Base-by-base conservation (phyloP, 2,329 filamentous ascomycete species). In the Ascocoryne sarcoides region DNA sequence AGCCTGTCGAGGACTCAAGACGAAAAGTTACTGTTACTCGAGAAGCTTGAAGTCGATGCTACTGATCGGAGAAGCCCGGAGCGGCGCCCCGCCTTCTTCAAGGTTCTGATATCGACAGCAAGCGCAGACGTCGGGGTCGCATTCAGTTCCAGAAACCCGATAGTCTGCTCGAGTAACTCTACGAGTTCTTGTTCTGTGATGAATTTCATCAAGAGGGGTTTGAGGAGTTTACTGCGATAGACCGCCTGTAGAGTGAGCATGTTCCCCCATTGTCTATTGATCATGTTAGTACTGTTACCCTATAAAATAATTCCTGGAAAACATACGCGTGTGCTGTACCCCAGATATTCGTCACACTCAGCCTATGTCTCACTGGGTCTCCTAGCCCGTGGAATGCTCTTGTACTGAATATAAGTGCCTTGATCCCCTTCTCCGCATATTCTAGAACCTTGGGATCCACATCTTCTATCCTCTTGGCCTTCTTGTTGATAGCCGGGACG, bases 261-360 rank as follows among this genome's bases (percentile, higher is more conserved):
- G 59, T 96, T 96, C 43, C 92, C 90, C 68, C 93, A 98, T 86
- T 98, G 92, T 4, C 89, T 94, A 33, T 33, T 26, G 7, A 44
- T 21, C 30, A 43, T 17, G 50, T 56, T 53, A 61, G 52, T 48
- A 42, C 37, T 29, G 28, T 37, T 30, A 12, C 17, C 15, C 10
- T 16, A 41, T 41, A 41, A 28, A 39, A 15, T 15, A 30, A 31
- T 38, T 9, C 30, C 15, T 20, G 28, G 2, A 26, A 10, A 37
- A 78, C 86, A 76, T 84, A 94, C 85, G 90, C 89, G 70, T 95
- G 90, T 47, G 88, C 84, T 14, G 90, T 96, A 38, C 90, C 89
- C 63, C 95, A 94, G 17, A 95, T 81, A 54, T 95, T 96, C n/a
- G 90, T 96, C 40, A 96, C 80, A 37, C 95, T 82, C 7, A 84